Conservation (phyloP, 202 grass and related monocot species). For the Alloteropsis angusta region DNA sequence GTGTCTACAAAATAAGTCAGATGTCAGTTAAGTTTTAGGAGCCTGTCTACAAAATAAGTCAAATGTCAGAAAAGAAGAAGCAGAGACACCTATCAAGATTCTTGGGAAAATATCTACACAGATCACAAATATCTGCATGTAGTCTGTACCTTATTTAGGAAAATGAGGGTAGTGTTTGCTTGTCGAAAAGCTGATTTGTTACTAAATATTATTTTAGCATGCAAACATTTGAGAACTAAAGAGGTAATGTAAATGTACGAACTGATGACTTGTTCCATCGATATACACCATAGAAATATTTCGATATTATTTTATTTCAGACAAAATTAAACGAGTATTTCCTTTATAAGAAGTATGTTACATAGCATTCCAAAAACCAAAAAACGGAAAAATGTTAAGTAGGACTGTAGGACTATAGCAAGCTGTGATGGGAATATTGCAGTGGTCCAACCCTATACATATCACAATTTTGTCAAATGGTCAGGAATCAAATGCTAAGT, state of each 20-base stretch:
- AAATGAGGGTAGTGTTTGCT: background rate
- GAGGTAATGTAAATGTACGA: background rate
- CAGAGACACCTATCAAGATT: background rate
- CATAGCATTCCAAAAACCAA: background rate
- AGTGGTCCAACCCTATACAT: background rate
- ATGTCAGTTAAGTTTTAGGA: background rate
- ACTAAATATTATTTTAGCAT: background rate
- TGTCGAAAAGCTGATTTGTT: background rate
- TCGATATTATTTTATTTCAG: background rate
- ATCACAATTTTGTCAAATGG: background rate
- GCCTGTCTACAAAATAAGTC: background rate
- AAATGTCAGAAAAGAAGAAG: background rate
- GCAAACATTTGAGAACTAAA: background rate
- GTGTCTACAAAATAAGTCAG: background rate
- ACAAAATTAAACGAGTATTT: background rate
- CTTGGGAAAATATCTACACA: background rate
- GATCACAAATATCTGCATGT: background rate
- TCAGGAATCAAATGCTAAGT: background rate
- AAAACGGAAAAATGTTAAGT: background rate
- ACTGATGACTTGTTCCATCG: background rate
- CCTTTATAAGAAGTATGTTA: background rate
- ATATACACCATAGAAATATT: background rate
- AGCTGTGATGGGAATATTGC: background rate
- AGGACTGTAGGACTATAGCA: background rate
- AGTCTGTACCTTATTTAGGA: background rate